A percentile compares a stretch with the other conserved stretches of the same genome.
Evolutionary conservation across 306 rosid species (phyloP).

Genomic region (Geum urbanum): DNA sequence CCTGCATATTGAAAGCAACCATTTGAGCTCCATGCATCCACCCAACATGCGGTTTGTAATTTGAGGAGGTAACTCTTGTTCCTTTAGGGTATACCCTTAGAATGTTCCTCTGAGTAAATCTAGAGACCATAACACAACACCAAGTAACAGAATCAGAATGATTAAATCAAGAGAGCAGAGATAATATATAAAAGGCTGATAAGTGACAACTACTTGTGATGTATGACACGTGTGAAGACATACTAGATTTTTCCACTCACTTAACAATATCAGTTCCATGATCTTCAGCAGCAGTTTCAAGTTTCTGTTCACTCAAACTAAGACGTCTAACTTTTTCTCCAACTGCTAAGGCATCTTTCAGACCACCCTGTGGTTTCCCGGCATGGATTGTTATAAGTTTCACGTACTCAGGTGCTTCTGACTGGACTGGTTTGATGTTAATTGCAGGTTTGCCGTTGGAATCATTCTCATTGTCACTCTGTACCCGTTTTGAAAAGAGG

Average conservation of each 20-base stretch:
- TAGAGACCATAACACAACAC: constrained; percentile 32
- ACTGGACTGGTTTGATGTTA: constrained; percentile 45
- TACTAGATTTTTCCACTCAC: constrained; percentile 29
- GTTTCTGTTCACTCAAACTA: constrained; percentile 74
- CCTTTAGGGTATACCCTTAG: constrained; percentile 87
- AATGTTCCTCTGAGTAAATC: constrained; percentile 76
- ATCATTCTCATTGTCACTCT: constrained; percentile 51
- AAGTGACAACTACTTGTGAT: constrained; percentile 1
- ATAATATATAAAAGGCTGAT: neutral
- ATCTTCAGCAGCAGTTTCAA: constrained; percentile 51
- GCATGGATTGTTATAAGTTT: constrained; percentile 83
- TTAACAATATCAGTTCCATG: constrained; percentile 64
- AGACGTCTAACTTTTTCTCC: constrained; percentile 66
- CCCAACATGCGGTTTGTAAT: constrained; percentile 76
- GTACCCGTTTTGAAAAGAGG: constrained; percentile 23
- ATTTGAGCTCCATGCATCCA: constrained; percentile 96
- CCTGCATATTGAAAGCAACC: constrained; percentile 99
- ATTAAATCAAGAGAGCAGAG: neutral
- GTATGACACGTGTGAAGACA: too few relatives aligned
- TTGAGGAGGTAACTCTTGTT: constrained; percentile 68
- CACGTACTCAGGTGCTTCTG: constrained; percentile 48
- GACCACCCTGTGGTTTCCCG: constrained; percentile 71
- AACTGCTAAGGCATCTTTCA: constrained; percentile 48
- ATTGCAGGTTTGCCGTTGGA: constrained; percentile 36
- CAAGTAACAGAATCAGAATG: constrained; percentile 20